Percentiles rank a stretch among this genome's conserved stretches.
Evolutionary conservation across 208 protist genomes (phyloP).

Genomic region (Wallacemonas collosoma): DNA sequence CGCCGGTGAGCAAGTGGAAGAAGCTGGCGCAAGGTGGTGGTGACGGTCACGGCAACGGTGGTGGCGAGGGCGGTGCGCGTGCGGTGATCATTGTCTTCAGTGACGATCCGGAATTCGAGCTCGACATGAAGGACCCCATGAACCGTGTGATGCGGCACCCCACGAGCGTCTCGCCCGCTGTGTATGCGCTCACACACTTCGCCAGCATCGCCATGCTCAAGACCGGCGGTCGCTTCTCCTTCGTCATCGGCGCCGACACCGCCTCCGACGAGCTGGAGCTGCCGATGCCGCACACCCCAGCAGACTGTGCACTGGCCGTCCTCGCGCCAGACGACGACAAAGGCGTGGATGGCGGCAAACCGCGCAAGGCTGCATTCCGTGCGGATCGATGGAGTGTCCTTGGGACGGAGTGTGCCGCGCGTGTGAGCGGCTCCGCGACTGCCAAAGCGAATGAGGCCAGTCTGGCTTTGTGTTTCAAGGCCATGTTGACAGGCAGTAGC

Average conservation of each 20-base stretch:
- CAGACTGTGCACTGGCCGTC: not conserved
- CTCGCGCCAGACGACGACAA: not conserved
- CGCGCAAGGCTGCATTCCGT: not conserved
- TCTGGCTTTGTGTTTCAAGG: not conserved
- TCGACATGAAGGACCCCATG: not conserved
- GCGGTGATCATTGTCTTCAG: slow-evolving; percentile 7
- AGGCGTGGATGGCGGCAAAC: not conserved
- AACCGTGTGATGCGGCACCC: slow-evolving; percentile 18
- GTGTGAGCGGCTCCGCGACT: not conserved
- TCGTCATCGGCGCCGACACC: slow-evolving; percentile 2
- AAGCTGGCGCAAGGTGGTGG: not conserved
- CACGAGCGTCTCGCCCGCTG: slow-evolving; percentile 4
- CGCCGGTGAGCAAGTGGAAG: slow-evolving; percentile 1
- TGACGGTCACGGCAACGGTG: not conserved
- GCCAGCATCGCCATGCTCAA: slow-evolving; percentile 8
- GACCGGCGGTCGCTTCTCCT: slow-evolving; percentile 4
- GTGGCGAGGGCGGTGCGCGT: not conserved
- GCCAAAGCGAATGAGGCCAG: slow-evolving; percentile 4
- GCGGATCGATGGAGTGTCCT: slow-evolving; percentile 13
- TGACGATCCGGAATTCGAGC: slow-evolving; percentile 3
- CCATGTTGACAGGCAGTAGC: not conserved
- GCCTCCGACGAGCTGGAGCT: not conserved
- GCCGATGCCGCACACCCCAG: slow-evolving; percentile 8
- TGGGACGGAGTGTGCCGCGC: not conserved
- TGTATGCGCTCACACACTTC: slow-evolving; percentile 21